Evolutionary conservation across 1,139 yeast species (phyloP).

Genomic region (Pichia sp.): DNA sequence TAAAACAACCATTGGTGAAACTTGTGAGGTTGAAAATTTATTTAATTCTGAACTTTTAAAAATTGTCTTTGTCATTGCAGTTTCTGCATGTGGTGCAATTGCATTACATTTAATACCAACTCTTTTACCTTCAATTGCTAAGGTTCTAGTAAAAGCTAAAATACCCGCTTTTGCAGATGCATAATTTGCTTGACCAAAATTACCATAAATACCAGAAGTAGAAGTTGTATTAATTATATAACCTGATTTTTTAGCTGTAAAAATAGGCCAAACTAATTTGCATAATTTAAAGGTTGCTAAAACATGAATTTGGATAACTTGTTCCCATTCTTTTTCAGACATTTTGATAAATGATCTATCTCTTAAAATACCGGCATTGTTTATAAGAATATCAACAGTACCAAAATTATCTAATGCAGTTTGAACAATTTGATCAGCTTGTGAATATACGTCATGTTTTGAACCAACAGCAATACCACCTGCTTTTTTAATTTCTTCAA

Average conservation of each 20-base stretch:
- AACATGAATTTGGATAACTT: conserved; percentile 77
- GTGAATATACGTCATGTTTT: conserved; percentile 71
- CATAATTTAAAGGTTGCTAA: conserved; percentile 76
- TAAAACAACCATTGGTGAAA: conserved; percentile 82
- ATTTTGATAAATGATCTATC: conserved; percentile 85
- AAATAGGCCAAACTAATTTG: conserved; percentile 90
- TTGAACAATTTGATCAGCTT: conserved; percentile 70
- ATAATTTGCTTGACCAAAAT: conserved; percentile 96
- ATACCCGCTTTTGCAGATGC: conserved; percentile 91
- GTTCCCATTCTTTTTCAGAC: conserved; percentile 79
- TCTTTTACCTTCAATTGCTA: conserved; percentile 87
- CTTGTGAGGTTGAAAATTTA: conserved; percentile 81
- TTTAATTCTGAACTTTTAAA: conserved; percentile 73
- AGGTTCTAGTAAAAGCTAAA: conserved; percentile 74
- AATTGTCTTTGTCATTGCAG: conserved; percentile 90
- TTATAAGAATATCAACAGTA: conserved; percentile 75
- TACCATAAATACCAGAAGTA: conserved; percentile 95
- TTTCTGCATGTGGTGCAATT: conserved; percentile 96
- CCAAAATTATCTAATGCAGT: conserved; percentile 78
- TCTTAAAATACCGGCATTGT: conserved; percentile 92
- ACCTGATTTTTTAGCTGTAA: conserved; percentile 73
- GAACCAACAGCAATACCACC: conserved; percentile 88
- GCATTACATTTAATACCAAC: conserved; percentile 69
- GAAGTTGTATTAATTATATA: conserved; percentile 84
- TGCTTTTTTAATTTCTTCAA: conserved; percentile 60